A percentile compares a stretch with the other conserved stretches of the same genome.
Evolutionary conservation across 805 yeast species (phyloP).

Genomic region (Metschnikowia sp.): DNA sequence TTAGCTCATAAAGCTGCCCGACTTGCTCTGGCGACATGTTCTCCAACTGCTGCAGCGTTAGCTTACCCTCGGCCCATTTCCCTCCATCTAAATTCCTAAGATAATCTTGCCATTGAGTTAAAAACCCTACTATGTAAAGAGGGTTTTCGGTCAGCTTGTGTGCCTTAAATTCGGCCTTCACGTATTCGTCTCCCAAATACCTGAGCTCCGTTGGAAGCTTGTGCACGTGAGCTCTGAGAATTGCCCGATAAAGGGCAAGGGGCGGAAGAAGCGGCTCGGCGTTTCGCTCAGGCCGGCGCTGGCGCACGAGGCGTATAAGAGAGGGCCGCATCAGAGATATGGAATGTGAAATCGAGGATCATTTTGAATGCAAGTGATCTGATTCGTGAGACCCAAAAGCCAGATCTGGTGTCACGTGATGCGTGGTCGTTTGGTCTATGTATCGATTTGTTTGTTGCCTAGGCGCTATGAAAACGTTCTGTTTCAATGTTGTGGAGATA

Average conservation of each 20-base stretch:
- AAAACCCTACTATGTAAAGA: conserved; percentile 86
- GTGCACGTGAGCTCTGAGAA: conserved; percentile 71
- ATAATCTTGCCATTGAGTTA: conserved; percentile 93
- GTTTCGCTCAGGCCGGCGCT: conserved; percentile 40
- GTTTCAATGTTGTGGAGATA: too few species aligned
- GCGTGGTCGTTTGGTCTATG: too few species aligned
- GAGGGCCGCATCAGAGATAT: conserved; percentile 35
- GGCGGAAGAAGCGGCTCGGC: conserved; percentile 71
- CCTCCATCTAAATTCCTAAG: conserved; percentile 52
- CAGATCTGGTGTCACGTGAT: background rate
- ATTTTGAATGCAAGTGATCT: too few species aligned
- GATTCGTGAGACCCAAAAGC: too few species aligned
- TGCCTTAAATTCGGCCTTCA: conserved; percentile 82
- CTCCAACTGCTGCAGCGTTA: conserved; percentile 64
- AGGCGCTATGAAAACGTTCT: too few species aligned
- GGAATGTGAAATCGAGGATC: background rate
- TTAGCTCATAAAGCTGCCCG: conserved; percentile 71
- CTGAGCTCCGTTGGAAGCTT: conserved; percentile 67
- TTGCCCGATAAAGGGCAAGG: conserved; percentile 67
- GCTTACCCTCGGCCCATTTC: conserved; percentile 38
- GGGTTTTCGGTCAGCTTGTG: conserved; percentile 86
- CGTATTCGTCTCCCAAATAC: conserved; percentile 84
- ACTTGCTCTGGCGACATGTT: conserved; percentile 91
- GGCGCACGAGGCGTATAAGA: conserved; percentile 32
- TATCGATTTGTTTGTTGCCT: too few species aligned